Conservation (phyloP, 495 filamentous ascomycete species). For the Neurospora africana region DNA sequence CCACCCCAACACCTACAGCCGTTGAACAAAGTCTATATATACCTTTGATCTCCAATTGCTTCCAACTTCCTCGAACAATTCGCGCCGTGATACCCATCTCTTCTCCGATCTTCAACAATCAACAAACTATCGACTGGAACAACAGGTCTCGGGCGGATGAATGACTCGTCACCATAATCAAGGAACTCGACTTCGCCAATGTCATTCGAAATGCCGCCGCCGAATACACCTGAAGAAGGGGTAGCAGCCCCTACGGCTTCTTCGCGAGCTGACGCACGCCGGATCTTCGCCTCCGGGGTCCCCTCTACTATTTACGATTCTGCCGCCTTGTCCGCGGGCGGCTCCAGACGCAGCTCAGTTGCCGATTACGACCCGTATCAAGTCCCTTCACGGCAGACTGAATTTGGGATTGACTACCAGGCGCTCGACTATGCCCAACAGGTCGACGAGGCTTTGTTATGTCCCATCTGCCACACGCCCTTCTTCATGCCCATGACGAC, state of each 20-base stretch:
- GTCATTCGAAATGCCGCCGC: not conserved
- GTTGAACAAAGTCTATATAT: not conserved
- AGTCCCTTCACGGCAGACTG: not conserved
- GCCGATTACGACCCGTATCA: not conserved
- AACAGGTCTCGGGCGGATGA: not conserved
- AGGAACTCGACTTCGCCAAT: not conserved
- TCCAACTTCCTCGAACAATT: not conserved
- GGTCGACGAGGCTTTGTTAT: constrained; percentile 71
- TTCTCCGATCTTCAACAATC: not conserved
- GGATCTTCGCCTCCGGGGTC: not conserved
- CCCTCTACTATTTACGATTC: not conserved
- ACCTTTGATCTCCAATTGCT: not conserved
- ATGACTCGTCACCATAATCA: not conserved
- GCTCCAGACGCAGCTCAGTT: constrained; percentile 2
- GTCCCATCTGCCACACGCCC: constrained; percentile 70
- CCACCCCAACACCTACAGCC: not conserved
- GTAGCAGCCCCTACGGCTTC: not conserved
- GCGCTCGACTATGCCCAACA: constrained; percentile 56
- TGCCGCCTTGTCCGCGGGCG: not conserved
- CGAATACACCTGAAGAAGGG: not conserved
- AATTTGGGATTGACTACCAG: constrained; percentile 45
- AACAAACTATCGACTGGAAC: not conserved
- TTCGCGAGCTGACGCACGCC: not conserved
- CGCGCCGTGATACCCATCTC: not conserved
- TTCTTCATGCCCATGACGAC: constrained; percentile 64